Conservation (phyloP, 371 early-diverging fungal species). For the Cokeromyces recurvatus region DNA sequence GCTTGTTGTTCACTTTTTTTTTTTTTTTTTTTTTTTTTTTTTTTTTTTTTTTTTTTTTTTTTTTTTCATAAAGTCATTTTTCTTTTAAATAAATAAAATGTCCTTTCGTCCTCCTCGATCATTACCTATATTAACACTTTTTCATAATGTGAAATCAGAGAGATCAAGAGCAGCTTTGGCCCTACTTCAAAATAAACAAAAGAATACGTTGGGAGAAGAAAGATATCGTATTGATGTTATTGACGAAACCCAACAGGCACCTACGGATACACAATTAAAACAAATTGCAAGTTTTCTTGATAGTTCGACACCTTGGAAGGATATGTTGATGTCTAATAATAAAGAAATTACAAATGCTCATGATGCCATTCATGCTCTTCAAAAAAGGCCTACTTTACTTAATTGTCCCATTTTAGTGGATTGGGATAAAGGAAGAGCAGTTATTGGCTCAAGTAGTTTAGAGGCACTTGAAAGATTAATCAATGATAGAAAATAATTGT, state of each 20-base stretch:
- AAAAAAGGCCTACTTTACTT: constrained; percentile 18
- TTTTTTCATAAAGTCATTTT: neutral
- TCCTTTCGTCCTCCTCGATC: constrained; percentile 46
- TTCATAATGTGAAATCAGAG: constrained; percentile 24
- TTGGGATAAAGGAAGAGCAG: constrained; percentile 39
- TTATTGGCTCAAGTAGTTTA: constrained; percentile 22
- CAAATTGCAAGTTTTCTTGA: constrained; percentile 18
- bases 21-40: too few species aligned
- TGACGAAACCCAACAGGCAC: constrained; percentile 16
- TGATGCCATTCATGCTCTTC: constrained; percentile 18
- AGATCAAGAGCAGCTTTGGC: constrained; percentile 23
- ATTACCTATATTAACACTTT: constrained; percentile 32
- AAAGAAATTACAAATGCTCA: constrained; percentile 10
- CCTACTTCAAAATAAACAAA: constrained; percentile 21
- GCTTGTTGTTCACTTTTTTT: too few species aligned
- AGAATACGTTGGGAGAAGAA: constrained; percentile 20
- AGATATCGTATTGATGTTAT: constrained; percentile 22
- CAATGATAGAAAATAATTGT: constrained; percentile 10
- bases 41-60: too few species aligned
- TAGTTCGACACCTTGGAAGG: constrained; percentile 19
- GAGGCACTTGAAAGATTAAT: constrained; percentile 20
- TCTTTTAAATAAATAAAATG: constrained; percentile 18
- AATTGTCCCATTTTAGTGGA: constrained; percentile 36
- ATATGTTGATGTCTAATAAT: constrained; percentile 8
- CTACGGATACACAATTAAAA: constrained; percentile 19